Base-by-base conservation (phyloP, 2,329 filamentous ascomycete genomes). In the Chaetothyriales sp. region DNA sequence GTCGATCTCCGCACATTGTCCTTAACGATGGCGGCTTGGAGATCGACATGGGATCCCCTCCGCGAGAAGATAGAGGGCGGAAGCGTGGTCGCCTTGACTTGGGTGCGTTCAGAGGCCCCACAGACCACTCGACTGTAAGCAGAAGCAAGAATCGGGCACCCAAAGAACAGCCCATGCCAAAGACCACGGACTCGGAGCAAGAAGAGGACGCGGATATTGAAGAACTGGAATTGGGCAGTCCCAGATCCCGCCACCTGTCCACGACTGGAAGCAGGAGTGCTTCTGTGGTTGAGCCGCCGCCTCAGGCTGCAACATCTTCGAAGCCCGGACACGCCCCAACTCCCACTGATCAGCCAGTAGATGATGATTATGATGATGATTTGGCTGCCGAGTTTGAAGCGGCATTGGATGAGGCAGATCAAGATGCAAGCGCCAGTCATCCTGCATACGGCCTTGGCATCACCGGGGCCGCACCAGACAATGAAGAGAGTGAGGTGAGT, bases 401-500 rank as follows among this genome's bases (percentile, higher is more conserved):
- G 6, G 74, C 73, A 43, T 68, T 77, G 47, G 71, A 65, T 29
- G 67, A 66, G 54, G 67, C 67, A 53, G 66, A 69, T 54, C 69
- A 73, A 25, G 71, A 73, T 22, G 75, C 70, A 29, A 76, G 77
- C 19, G 22, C 15, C n/a, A 19, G 44, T 28, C 19, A 28, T n/a
- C 10, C 66, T 70, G 47, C 79, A 82, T 63, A 81, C 80, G 57
- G 78, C 80, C 58, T 77, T 83, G 52, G 82, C 79, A 46, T 46
- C 57, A 80, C 82, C 62, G 80, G 82, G 62, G 79, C 82, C 62
- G 81, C 67, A 57, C 47, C 19, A 5, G 75, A 71, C 37, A 77
- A 80, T 18, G 67, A 72, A 49, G 80, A 83, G 64, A 83, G 80
- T 58, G 78, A 81, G 59, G 79, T 83, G 50, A 83, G 80, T 58